Base-by-base conservation (phyloP, 805 yeast genomes). In the Saccharomycopsis fermentans region DNA sequence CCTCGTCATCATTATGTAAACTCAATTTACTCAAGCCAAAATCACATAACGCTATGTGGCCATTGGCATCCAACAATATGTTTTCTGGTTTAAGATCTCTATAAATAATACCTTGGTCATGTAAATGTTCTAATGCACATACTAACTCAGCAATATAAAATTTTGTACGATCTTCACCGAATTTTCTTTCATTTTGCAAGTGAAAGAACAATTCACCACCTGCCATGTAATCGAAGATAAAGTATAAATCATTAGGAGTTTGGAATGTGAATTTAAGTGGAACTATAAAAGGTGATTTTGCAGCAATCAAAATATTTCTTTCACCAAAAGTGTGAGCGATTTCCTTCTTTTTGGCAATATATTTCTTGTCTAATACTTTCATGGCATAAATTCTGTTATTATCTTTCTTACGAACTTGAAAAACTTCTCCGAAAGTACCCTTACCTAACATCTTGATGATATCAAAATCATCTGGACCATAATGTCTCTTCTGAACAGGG, bases 201-300 rank as follows among this genome's bases (percentile, higher is more conserved):
- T 94, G 96, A 95, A 96, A 90, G 70, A 90, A 90, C 64, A 94
- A 77, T 74, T 94, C 99, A 60, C 99, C 99, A 50, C 99, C 99
- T 52, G 94, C 84, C 98, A 94, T 92, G 73, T 87, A 94, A 73
- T 94, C 99, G 1, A 97, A 92, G 32, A 94, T 97, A 60, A 94
- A 77, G 70, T 91, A 94, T 62, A 94, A 77, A 72, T 94, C 98
- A 0, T 87, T 76, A 39, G 94, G 96, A 1, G 99, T 94, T 74
- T 94, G 99, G 73, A 94, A 94, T 0, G 97, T 88, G 70, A 94
- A 92, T 74, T 94, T 94, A 67, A 94, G 79, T 0, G 97, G 96
- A 51, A 94, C 97, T 69, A 94, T 90, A 70, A 94, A 94, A n/a
- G 96, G 89, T 24, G 92, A 85, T 48, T 90, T 83, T 6, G 96